These are phyloP conservation scores for Cercophora samala DNA, from an alignment of 495 filamentous ascomycete genomes.

Conservation along the genomic window DNA sequence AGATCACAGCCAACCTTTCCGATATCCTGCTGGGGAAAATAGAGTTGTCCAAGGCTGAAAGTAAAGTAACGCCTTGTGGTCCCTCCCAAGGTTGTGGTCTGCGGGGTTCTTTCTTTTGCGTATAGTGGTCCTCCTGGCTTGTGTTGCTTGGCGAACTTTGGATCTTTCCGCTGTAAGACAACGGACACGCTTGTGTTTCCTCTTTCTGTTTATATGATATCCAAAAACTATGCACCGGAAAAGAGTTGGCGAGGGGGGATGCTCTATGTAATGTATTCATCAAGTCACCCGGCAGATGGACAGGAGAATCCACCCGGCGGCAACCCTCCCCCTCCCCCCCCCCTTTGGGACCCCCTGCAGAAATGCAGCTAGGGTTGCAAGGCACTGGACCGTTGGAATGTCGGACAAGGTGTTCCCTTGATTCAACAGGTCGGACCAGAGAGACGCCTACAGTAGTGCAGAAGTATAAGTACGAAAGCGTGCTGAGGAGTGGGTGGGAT, in stretches of 20 bases:
- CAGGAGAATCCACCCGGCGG: not conserved
- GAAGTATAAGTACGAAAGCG: slow-evolving; percentile 1
- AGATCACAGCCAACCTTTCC: not conserved
- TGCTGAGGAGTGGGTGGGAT: not conserved
- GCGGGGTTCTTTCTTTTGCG: not conserved
- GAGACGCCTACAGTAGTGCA: not conserved
- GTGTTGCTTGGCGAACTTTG: not conserved
- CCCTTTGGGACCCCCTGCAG: not conserved
- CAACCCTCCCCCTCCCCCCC: not conserved
- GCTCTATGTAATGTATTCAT: not conserved
- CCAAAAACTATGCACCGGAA: not conserved
- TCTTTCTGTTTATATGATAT: not conserved
- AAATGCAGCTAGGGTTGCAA: slow-evolving; percentile 16
- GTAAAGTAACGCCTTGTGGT: not conserved
- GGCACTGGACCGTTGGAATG: slow-evolving; percentile 17
- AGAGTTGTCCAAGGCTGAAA: not conserved
- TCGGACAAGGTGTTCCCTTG: not conserved
- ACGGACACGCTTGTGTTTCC: no score
- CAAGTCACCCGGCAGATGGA: not conserved
- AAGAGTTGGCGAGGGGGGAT: not conserved
- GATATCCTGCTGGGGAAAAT: not conserved
- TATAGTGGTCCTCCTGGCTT: not conserved
- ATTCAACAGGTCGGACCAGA: not conserved
- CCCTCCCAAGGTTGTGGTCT: not conserved
- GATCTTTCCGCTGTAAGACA: not conserved